A percentile compares a stretch with the other conserved stretches of the same genome.
These are phyloP conservation scores for Melampsora larici-populina DNA, from an alignment of 1,284 basidiomycete species.

Conservation along the genomic window DNA sequence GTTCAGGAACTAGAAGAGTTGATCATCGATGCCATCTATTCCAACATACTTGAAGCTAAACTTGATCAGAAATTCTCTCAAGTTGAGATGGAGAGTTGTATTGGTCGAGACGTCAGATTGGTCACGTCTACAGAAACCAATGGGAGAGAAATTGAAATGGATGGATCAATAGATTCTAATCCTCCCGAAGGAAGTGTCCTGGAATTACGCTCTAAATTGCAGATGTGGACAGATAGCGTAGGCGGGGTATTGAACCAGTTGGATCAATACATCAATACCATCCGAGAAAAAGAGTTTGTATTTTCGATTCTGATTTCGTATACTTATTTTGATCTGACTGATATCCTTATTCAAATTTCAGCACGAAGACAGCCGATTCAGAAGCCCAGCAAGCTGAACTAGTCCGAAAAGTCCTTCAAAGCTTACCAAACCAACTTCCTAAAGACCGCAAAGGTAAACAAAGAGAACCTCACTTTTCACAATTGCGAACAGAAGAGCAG, in stretches of 20 bases:
- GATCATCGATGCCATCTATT: slow-evolving; percentile 91
- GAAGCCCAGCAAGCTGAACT: slow-evolving; percentile 92
- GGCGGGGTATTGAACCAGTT: slow-evolving; percentile 14
- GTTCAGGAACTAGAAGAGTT: slow-evolving; percentile 87
- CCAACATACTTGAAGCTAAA: slow-evolving; percentile 78
- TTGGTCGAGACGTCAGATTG: slow-evolving; percentile 78
- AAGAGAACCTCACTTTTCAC: no score
- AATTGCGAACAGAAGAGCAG: no score
- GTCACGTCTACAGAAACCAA: background rate
- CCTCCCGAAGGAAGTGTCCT: background rate
- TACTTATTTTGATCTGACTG: background rate
- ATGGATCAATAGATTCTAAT: background rate
- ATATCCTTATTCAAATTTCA: background rate
- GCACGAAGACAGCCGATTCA: slow-evolving; percentile 44
- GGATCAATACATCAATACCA: slow-evolving; percentile 23
- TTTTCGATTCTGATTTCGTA: background rate
- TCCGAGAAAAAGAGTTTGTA: slow-evolving; percentile 32
- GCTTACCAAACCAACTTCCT: slow-evolving; percentile 73
- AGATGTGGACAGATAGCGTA: slow-evolving; percentile 10
- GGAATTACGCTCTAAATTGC: slow-evolving; percentile 5
- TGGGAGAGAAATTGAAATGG: slow-evolving; percentile 21
- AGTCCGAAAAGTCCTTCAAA: slow-evolving; percentile 77
- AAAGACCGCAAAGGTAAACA: slow-evolving; percentile 56
- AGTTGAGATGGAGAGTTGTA: slow-evolving; percentile 82
- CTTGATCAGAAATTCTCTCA: slow-evolving; percentile 83